phyloP scores from a whole-genome alignment of 1,284 basidiomycete genomes.

The Cryptococcus sp. region DNA sequence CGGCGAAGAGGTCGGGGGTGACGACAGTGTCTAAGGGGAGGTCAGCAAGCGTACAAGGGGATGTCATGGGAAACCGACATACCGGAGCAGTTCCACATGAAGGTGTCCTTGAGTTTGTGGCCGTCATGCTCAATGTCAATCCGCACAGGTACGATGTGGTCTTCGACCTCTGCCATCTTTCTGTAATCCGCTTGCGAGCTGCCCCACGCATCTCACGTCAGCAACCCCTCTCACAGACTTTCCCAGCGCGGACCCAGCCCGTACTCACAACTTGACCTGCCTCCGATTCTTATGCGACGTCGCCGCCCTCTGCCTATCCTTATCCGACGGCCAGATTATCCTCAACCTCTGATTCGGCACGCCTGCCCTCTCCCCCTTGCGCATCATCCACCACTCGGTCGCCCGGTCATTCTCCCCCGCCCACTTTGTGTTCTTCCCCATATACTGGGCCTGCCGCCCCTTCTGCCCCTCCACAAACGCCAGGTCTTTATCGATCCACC shows the following conservation, averaged over 20 bases:
- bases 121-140: conserved; percentile 89
- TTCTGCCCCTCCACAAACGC: conserved; percentile 51
- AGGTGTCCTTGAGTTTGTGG: conserved; percentile 90
- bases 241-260: background rate
- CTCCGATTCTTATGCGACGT: conserved; percentile 56
- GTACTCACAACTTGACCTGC: conserved; percentile 62
- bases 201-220: background rate
- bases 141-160: conserved; percentile 79
- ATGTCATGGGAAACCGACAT: conserved; percentile 25
- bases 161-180: conserved; percentile 46
- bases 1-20: conserved; percentile 84
- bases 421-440: conserved; percentile 39
- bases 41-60: background rate
- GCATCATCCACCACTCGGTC: conserved; percentile 44
- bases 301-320: conserved; percentile 48
- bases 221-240: background rate
- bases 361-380: conserved; percentile 28
- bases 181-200: conserved; percentile 45
- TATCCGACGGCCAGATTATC: conserved; percentile 61
- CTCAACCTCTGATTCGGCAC: conserved; percentile 57
- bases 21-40: conserved; percentile 69
- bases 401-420: conserved; percentile 54
- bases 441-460: conserved; percentile 37
- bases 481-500: conserved; percentile 57
- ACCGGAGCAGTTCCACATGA: conserved; percentile 96